phyloP scores from a whole-genome alignment of 73 alveolate genomes.

The Paramecium sonneborni region DNA sequence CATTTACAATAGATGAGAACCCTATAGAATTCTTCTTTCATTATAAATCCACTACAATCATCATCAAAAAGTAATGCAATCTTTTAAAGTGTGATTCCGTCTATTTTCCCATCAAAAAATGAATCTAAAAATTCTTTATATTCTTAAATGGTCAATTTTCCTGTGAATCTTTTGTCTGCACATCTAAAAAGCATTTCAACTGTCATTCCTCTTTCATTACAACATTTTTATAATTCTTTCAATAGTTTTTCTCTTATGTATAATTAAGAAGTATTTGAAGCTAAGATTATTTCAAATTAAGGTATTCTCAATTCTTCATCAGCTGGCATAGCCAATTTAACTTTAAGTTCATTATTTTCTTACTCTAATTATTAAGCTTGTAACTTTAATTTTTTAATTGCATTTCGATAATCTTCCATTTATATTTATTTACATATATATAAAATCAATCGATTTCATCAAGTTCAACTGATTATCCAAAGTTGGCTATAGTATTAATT shows the following conservation, averaged over 20 bases:
- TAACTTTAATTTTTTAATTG: not conserved
- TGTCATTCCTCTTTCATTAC: constrained; percentile 34
- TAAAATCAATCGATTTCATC: constrained; percentile 51
- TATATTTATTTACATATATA: not conserved
- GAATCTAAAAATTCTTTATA: not conserved
- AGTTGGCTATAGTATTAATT: not conserved
- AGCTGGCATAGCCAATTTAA: not conserved
- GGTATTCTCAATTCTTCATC: not conserved
- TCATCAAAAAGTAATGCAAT: not conserved
- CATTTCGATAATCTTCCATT: constrained; percentile 38
- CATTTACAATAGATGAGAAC: not conserved
- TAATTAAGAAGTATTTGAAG: not conserved
- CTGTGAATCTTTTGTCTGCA: not conserved
- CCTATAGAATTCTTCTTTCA: constrained; percentile 9
- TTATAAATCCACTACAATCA: not conserved
- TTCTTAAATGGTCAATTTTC: not conserved
- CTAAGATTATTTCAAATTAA: not conserved
- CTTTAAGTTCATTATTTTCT: not conserved
- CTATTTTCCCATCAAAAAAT: not conserved
- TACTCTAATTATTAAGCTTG: not conserved
- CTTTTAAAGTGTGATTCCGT: not conserved
- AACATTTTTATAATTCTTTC: constrained; percentile 35
- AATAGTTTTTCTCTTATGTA: not conserved
- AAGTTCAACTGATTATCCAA: not conserved
- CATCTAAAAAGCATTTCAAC: constrained; percentile 18